These are phyloP conservation scores for Picea abies DNA, from an alignment of 83 land plant species.

Conservation along the genomic window DNA sequence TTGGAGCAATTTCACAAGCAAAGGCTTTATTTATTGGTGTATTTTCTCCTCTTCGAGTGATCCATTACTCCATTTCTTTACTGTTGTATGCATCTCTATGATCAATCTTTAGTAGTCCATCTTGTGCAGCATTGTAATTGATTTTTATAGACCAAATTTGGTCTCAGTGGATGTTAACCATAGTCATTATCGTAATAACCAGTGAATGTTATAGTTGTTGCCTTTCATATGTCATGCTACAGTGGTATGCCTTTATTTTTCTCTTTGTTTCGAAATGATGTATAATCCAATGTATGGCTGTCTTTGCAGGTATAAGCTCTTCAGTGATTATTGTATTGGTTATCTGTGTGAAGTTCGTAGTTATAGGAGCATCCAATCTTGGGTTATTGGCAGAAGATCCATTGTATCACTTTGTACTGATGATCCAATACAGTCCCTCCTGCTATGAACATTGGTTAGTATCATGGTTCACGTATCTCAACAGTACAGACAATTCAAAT, in stretches of 20 bases:
- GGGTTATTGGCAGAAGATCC: slow-evolving; percentile 63
- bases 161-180: no score
- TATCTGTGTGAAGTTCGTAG: slow-evolving; percentile 42
- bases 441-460: slow-evolving; percentile 70
- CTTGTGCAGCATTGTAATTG: no score
- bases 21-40: slow-evolving; percentile 52
- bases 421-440: slow-evolving; percentile 75
- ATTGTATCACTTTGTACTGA: slow-evolving; percentile 52
- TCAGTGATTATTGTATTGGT: slow-evolving; percentile 5
- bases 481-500: background rate
- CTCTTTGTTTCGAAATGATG: background rate
- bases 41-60: slow-evolving; percentile 56
- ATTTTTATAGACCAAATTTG: no score
- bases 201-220: no score
- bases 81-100: slow-evolving; percentile 35
- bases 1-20: slow-evolving; percentile 54
- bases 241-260: background rate
- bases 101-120: no score
- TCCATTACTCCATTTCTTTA: slow-evolving; percentile 45
- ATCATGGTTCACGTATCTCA: background rate
- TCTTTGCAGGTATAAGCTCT: slow-evolving; percentile 14
- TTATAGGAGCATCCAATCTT: slow-evolving; percentile 36
- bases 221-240: no score
- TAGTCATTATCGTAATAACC: no score
- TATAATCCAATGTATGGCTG: background rate